Conservation (phyloP, 208 protist genomes). For the Crithidia fasciculata region DNA sequence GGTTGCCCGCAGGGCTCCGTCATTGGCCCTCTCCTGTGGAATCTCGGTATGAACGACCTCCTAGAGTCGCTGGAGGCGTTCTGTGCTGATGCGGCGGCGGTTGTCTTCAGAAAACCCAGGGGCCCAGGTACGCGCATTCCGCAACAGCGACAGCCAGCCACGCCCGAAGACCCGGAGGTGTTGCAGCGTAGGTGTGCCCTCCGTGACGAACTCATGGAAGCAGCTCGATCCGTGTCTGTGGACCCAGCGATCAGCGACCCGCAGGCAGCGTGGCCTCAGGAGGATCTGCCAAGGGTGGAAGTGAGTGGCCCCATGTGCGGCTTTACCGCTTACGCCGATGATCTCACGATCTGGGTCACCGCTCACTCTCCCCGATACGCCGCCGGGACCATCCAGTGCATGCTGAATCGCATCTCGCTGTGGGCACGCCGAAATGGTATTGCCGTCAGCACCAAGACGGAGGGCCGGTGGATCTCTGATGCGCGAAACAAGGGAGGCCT, state of each 20-base stretch:
- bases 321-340: constrained; percentile 18
- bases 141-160: no score
- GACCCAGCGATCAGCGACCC: background rate
- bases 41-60: constrained; percentile 23
- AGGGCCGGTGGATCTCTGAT: background rate
- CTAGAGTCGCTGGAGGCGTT: constrained; percentile 8
- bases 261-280: background rate
- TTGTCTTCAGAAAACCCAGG: background rate
- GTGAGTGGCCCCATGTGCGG: background rate
- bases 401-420: background rate
- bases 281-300: background rate
- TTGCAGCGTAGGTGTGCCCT: background rate
- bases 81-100: background rate
- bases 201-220: background rate
- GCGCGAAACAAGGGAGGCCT: background rate
- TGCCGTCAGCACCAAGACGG: background rate
- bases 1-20: constrained; percentile 25
- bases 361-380: background rate
- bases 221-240: background rate
- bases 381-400: background rate
- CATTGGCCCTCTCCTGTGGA: constrained; percentile 19
- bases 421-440: background rate
- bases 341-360: constrained; percentile 12
- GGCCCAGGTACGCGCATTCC: no score
- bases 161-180: no score